phyloP scores from a whole-genome alignment of 768 basidiomycete species.

The Trametes punicea region DNA sequence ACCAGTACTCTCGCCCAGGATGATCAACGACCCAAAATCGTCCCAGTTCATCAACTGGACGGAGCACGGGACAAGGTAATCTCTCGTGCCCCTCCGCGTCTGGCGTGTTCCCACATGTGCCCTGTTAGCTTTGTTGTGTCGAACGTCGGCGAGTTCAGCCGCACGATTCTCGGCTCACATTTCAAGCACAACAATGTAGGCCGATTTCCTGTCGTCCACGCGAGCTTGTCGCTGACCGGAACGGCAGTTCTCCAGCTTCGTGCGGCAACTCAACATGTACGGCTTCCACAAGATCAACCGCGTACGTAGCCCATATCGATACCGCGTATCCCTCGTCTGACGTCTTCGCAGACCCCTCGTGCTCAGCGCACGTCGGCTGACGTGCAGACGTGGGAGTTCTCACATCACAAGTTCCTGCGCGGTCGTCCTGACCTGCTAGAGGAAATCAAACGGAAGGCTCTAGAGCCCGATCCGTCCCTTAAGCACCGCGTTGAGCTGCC shows the following conservation, averaged over 20 bases:
- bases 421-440: constrained; percentile 78
- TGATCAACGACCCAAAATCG: constrained; percentile 83
- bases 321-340: neutral
- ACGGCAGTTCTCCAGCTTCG: constrained; percentile 84
- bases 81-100: neutral
- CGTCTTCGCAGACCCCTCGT: constrained; percentile 60
- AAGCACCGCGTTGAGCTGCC: constrained; percentile 77
- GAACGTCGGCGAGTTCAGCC: constrained; percentile 82
- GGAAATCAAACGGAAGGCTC: constrained; percentile 82
- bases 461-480: constrained; percentile 72
- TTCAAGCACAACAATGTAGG: constrained; percentile 89
- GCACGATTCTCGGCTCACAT: constrained; percentile 79
- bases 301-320: constrained; percentile 38
- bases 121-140: constrained; percentile 71
- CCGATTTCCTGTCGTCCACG: constrained; percentile 15
- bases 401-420: constrained; percentile 81
- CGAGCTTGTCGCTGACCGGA: constrained; percentile 4
- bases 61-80: constrained; percentile 65
- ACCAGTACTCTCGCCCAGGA: constrained; percentile 40
- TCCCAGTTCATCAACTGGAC: constrained; percentile 83
- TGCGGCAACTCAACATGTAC: constrained; percentile 95
- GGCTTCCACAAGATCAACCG: constrained; percentile 94
- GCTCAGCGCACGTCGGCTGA: constrained; percentile 78
- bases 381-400: constrained; percentile 87
- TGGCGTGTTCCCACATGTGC: constrained; percentile 8